Conservation (phyloP, 495 filamentous ascomycete species). For the Hypoxylon rickii region DNA sequence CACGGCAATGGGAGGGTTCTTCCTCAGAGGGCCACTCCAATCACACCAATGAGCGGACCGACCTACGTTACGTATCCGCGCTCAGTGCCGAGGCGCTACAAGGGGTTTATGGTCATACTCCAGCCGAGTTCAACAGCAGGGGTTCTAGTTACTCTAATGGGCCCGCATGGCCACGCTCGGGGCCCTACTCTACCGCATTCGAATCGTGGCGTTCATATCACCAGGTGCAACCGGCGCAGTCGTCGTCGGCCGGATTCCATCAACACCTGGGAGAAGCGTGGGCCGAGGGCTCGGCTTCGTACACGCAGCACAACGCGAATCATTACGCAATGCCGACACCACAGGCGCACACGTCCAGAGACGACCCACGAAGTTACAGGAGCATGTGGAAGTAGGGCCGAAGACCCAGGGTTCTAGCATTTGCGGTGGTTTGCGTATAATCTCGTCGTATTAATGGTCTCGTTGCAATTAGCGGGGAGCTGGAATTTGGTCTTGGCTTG, state of each 20-base stretch:
- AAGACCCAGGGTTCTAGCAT: not conserved
- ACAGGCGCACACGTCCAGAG: slow-evolving; percentile 18
- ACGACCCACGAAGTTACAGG: slow-evolving; percentile 14
- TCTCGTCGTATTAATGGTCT: slow-evolving; percentile 20
- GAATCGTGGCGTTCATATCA: slow-evolving; percentile 16
- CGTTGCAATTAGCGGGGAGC: slow-evolving; percentile 6
- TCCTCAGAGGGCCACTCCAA: slow-evolving; percentile 6
- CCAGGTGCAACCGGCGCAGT: slow-evolving; percentile 12
- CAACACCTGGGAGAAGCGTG: slow-evolving; percentile 18
- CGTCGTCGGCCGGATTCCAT: slow-evolving; percentile 4
- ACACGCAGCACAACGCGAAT: slow-evolving; percentile 12
- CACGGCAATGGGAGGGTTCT: slow-evolving; percentile 15
- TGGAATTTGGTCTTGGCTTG: slow-evolving; percentile 2
- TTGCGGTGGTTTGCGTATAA: slow-evolving; percentile 1
- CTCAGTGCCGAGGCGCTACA: slow-evolving; percentile 13
- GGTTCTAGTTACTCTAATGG: slow-evolving; percentile 7
- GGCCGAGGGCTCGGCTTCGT: slow-evolving; percentile 20
- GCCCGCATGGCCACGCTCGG: slow-evolving; percentile 17
- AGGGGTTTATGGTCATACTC: slow-evolving; percentile 9
- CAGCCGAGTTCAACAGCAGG: slow-evolving; percentile 11
- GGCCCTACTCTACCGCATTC: slow-evolving; percentile 6
- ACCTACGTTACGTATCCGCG: slow-evolving; percentile 11
- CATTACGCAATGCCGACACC: slow-evolving; percentile 25
- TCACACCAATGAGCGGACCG: slow-evolving; percentile 3
- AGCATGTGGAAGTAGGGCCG: slow-evolving; percentile 30